Percentiles rank a stretch among this genome's conserved stretches.
phyloP scores from a whole-genome alignment of 768 basidiomycete genomes.

The Tulasnella sp. region DNA sequence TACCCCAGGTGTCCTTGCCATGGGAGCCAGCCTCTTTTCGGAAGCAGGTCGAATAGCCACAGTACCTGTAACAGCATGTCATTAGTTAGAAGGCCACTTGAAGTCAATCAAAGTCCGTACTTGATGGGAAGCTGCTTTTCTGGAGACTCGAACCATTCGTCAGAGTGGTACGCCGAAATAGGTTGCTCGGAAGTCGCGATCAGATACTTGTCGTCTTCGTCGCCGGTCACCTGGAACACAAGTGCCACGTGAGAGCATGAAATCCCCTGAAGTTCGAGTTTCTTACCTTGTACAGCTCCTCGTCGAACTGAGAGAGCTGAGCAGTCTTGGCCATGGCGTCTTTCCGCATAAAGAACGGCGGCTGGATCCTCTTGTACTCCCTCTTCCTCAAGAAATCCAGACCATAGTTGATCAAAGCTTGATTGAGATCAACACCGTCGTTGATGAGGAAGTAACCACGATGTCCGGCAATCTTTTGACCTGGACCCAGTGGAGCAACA shows the following conservation, averaged over 20 bases:
- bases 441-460: slow-evolving; percentile 93
- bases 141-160: slow-evolving; percentile 96
- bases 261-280: not conserved
- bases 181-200: slow-evolving; percentile 99
- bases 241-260: not conserved
- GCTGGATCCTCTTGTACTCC: slow-evolving; percentile 88
- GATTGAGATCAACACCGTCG: slow-evolving; percentile 95
- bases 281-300: slow-evolving; percentile 93
- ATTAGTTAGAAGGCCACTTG: slow-evolving; percentile 29
- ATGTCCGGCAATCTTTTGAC: slow-evolving; percentile 88
- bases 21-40: slow-evolving; percentile 97
- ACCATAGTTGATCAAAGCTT: slow-evolving; percentile 88
- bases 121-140: slow-evolving; percentile 83
- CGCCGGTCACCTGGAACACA: slow-evolving; percentile 63
- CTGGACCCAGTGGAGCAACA: slow-evolving; percentile 37
- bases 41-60: slow-evolving; percentile 75
- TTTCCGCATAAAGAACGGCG: slow-evolving; percentile 98
- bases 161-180: slow-evolving; percentile 88
- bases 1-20: slow-evolving; percentile 98
- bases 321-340: slow-evolving; percentile 96
- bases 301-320: slow-evolving; percentile 96
- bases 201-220: slow-evolving; percentile 94
- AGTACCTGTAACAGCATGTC: slow-evolving; percentile 35
- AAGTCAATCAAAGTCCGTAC: slow-evolving; percentile 29
- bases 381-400: slow-evolving; percentile 79